These are phyloP conservation scores for Xylaria curta DNA, from an alignment of 495 filamentous ascomycete species.

Conservation along the genomic window DNA sequence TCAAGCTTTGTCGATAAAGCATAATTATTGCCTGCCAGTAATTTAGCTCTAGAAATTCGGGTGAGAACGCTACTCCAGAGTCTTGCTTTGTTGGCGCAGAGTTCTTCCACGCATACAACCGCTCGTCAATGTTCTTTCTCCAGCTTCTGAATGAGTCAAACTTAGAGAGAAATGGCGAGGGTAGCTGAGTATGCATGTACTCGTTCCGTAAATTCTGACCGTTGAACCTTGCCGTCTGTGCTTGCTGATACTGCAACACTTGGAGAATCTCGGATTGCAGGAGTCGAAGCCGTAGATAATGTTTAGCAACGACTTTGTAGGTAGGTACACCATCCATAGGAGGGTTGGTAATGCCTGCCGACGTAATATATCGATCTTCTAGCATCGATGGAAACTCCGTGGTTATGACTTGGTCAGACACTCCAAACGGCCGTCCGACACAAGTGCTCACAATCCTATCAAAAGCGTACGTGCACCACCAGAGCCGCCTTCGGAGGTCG, in stretches of 20 bases:
- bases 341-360: constrained; percentile 70
- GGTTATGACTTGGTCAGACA: constrained; percentile 91
- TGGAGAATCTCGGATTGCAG: constrained; percentile 95
- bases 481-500: constrained; percentile 84
- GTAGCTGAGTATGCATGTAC: constrained; percentile 78
- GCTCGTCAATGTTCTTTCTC: constrained; percentile 84
- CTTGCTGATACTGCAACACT: constrained; percentile 89
- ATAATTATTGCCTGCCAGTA: constrained; percentile 99
- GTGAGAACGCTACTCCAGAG: constrained; percentile 84
- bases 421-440: constrained; percentile 91
- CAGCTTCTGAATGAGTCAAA: constrained; percentile 88
- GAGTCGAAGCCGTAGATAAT: constrained; percentile 90
- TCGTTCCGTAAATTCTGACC: constrained; percentile 67
- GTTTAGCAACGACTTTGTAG: constrained; percentile 87
- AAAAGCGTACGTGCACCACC: constrained; percentile 97
- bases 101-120: constrained; percentile 86
- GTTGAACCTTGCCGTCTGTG: constrained; percentile 62
- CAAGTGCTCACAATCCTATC: constrained; percentile 91
- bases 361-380: constrained; percentile 90
- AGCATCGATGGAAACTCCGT: constrained; percentile 89
- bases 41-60: constrained; percentile 88
- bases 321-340: constrained; percentile 62
- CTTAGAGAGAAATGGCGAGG: constrained; percentile 82
- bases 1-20: constrained; percentile 91
- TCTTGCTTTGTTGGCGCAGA: constrained; percentile 76